Conservation (phyloP, 306 rosid species). For the Pueraria montana region DNA sequence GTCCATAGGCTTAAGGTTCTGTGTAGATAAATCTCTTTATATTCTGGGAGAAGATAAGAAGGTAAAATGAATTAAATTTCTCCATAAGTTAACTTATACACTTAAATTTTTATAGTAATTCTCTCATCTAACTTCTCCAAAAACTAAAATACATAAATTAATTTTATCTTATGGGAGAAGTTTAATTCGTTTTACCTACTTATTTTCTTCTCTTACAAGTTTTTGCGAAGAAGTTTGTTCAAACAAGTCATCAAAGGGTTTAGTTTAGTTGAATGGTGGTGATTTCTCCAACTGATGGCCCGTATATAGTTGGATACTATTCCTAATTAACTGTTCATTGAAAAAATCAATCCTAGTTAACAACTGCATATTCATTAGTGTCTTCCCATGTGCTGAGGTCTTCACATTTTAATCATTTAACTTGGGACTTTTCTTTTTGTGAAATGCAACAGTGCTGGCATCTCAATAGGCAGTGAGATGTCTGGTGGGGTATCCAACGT, state of each 20-base stretch:
- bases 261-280: not conserved
- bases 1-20: not conserved
- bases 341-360: not conserved
- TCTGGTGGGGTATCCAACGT: slow-evolving; percentile 91
- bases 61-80: not conserved
- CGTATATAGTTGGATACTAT: not conserved
- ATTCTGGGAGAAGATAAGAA: not conserved
- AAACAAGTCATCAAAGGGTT: not conserved
- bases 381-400: not conserved
- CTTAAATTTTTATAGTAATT: not conserved
- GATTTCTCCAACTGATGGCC: not conserved
- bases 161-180: not conserved
- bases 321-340: not conserved
- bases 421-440: slow-evolving; percentile 38
- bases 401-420: not conserved
- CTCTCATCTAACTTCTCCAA: not conserved
- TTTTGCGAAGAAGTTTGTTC: not conserved
- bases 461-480: slow-evolving; percentile 98
- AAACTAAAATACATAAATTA: not conserved
- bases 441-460: slow-evolving; percentile 83
- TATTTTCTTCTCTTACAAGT: not conserved
- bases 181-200: not conserved
- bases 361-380: not conserved
- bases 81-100: too few relatives aligned
- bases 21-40: not conserved